Percentiles rank a stretch among this genome's conserved stretches.
Evolutionary conservation across 2,329 filamentous ascomycete species (phyloP).

Genomic region (Colletotrichum tabaci): DNA sequence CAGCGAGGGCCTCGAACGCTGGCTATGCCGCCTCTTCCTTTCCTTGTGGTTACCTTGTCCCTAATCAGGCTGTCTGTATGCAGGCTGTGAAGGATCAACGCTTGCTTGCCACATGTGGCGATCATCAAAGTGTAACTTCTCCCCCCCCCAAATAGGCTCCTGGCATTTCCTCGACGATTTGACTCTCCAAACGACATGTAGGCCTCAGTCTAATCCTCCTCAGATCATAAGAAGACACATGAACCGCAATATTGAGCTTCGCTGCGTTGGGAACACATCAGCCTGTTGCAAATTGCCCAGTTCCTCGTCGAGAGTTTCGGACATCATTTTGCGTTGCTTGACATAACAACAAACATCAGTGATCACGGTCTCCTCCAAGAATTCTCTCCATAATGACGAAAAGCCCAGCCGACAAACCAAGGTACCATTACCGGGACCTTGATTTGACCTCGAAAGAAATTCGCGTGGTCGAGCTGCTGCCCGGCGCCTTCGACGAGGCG

Average conservation of each 20-base stretch:
- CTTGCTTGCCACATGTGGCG: neutral
- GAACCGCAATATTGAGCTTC: no score
- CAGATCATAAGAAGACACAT: no score
- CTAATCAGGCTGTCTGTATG: neutral
- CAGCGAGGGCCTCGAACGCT: no score
- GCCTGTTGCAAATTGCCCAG: no score
- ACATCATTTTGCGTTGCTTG: no score
- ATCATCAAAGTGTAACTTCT: neutral
- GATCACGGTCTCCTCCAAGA: no score
- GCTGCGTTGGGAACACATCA: accelerated
- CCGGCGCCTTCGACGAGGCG: slow-evolving; percentile 4
- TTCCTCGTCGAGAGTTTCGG: no score
- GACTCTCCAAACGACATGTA: no score
- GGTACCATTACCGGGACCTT: slow-evolving; percentile 12
- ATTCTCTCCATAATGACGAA: neutral
- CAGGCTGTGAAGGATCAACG: neutral
- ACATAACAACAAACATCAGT: no score
- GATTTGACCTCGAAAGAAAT: slow-evolving; percentile 12
- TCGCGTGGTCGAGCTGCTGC: slow-evolving; percentile 5
- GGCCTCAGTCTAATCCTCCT: no score
- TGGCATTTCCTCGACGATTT: no score
- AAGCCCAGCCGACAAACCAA: neutral
- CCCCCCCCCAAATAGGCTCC: neutral
- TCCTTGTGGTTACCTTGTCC: neutral
- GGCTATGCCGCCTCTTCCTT: no score